Percentiles rank a stretch among this genome's conserved stretches.
These are phyloP conservation scores for Yamadazyma philogaea DNA, from an alignment of 805 yeast genomes.

Conservation along the genomic window DNA sequence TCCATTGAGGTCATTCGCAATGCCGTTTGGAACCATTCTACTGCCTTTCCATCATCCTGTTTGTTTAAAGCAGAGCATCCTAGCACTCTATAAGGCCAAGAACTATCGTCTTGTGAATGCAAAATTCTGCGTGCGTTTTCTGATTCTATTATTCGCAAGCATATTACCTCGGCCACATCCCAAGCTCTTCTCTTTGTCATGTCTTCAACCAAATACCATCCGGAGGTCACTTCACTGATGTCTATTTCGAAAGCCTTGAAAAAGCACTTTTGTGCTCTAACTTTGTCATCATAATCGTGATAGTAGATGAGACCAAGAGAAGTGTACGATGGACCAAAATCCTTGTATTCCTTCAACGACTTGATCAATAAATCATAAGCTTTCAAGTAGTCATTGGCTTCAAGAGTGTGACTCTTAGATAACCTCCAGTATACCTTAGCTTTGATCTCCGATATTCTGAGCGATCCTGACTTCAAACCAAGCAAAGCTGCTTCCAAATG, in stretches of 20 bases:
- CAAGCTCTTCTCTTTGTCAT: conserved; percentile 71
- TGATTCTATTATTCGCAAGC: conserved; percentile 60
- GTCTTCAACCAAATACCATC: conserved; percentile 65
- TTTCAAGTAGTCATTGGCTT: conserved; percentile 24
- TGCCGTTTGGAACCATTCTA: conserved; percentile 86
- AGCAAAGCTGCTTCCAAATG: conserved; percentile 45
- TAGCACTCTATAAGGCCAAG: conserved; percentile 89
- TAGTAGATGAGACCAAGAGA: conserved; percentile 74
- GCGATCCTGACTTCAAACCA: conserved; percentile 47
- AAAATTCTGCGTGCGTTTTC: conserved; percentile 56
- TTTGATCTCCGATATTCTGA: conserved; percentile 50
- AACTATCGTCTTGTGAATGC: conserved; percentile 30
- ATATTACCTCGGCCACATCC: conserved; percentile 77
- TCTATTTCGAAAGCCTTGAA: conserved; percentile 88
- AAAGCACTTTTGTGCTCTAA: conserved; percentile 80
- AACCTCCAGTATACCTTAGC: conserved; percentile 70
- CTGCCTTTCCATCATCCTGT: conserved; percentile 73
- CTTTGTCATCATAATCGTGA: conserved; percentile 52
- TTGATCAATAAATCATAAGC: conserved; percentile 51
- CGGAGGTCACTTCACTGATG: conserved; percentile 70
- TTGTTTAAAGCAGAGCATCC: conserved; percentile 74
- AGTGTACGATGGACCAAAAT: conserved; percentile 76
- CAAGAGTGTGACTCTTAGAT: conserved; percentile 56
- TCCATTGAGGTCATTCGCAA: conserved; percentile 66
- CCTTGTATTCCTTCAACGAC: conserved; percentile 61